phyloP scores from a whole-genome alignment of 176 grass and related monocot species.

The Hordeum marinum region DNA sequence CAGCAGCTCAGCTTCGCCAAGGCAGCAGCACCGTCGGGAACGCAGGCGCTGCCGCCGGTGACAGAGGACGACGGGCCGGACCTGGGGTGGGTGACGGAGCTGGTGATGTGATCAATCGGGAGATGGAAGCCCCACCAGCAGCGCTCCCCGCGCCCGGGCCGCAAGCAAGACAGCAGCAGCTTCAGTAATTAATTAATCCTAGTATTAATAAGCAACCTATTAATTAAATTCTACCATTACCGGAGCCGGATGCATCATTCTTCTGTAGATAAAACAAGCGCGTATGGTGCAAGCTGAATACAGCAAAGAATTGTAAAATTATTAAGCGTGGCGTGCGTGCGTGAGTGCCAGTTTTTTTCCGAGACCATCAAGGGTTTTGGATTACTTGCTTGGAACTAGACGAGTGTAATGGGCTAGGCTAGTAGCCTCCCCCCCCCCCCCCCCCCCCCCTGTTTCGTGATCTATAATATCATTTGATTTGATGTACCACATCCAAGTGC shows the following conservation, averaged over 20 bases:
- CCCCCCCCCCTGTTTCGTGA: too few relatives aligned
- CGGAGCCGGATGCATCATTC: conserved; percentile 35
- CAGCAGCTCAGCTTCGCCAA: conserved; percentile 62
- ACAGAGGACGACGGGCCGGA: conserved; percentile 56
- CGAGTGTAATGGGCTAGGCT: neutral
- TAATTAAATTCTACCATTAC: conserved; percentile 5
- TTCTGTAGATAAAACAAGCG: conserved; percentile 47
- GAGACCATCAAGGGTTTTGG: conserved; percentile 1
- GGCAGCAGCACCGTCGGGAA: neutral
- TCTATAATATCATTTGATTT: too few relatives aligned
- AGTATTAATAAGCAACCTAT: neutral
- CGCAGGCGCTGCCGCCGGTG: conserved; percentile 23
- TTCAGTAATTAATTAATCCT: conserved; percentile 3
- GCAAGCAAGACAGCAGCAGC: neutral
- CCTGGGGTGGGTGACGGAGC: conserved; percentile 81
- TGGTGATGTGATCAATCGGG: conserved; percentile 31
- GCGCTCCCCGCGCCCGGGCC: neutral
- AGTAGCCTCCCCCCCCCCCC: too few relatives aligned
- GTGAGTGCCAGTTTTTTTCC: neutral
- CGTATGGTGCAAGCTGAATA: conserved; percentile 25
- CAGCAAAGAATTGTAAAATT: neutral
- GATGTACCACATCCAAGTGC: too few relatives aligned
- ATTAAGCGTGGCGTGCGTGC: conserved; percentile 18
- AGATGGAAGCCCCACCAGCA: neutral
- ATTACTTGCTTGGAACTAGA: conserved; percentile 15